Base-by-base conservation (phyloP, 768 basidiomycete genomes). In the Filobasidium floriforme region DNA sequence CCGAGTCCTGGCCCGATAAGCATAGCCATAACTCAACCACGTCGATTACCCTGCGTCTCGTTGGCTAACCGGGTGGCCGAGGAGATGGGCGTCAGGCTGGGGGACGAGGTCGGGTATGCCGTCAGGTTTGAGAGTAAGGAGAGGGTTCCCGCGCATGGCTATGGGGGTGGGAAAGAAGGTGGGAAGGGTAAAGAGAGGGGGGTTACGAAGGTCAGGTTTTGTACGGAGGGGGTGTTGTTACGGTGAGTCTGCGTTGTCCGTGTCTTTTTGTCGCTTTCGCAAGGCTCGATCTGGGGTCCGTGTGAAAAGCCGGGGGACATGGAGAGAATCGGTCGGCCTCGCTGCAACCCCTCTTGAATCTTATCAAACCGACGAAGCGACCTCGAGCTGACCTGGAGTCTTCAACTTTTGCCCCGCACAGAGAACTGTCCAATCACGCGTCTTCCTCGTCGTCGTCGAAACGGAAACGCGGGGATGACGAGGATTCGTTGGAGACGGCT, bases 191-290 rank as follows among this genome's bases (percentile, higher is more conserved):
- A 9, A 9, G 32, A 37, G 49, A 68, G 66, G 12, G 46, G 62
- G 15, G 65, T 66, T 29, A 78, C 77, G 7, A 65, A 68, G 7
- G 68, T 78, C 22, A 54, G 75, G 46, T 78, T 72, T 63, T 61
- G 75, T 68, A 78, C 77, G 2, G 77, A 78, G 60, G 77, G 77
- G 19, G 74, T 78, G 5, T 59, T 78, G 59, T 72, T 78, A 68
- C 62, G 77, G 75, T 77, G 62, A 65, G 75, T 66, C 51, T 19
- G 7, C 15, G 22, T 7, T 4, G 7, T 14, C 18, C 18, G 46
- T 5, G 46, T 37, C 32, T 37, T 9, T 3, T 37, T 37, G n/a
- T n/a, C n/a, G n/a, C n/a, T n/a, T n/a, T n/a, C n/a, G n/a, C n/a
- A n/a, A n/a, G n/a, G n/a, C n/a, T n/a, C n/a, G n/a, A n/a, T n/a